Evolutionary conservation across 352 stramenopile genomes (phyloP).

Genomic region (Phytophthora ramorum): DNA sequence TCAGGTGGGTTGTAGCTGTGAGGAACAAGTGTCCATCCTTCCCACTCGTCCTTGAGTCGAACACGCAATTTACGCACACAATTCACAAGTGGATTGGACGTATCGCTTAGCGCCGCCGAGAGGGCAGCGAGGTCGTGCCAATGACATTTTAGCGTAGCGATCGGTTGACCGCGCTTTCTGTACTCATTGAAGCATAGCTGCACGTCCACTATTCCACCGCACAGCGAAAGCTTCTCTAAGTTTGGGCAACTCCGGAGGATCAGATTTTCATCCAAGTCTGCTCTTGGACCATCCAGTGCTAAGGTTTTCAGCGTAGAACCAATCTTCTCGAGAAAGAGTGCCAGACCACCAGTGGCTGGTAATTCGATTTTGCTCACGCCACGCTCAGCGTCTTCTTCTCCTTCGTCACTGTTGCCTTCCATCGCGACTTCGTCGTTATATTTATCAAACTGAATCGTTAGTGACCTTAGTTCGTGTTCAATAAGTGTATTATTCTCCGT

Average conservation of each 20-base stretch:
- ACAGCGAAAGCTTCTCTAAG: slow-evolving; percentile 6
- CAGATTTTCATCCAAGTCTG: neutral
- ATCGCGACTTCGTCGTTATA: neutral
- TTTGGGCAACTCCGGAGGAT: slow-evolving; percentile 12
- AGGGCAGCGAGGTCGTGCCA: neutral
- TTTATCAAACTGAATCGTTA: neutral
- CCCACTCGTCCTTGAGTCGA: neutral
- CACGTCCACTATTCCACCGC: neutral
- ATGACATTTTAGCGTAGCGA: neutral
- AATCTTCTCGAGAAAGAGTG: neutral
- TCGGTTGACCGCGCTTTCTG: neutral
- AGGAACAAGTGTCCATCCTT: neutral
- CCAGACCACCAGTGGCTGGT: neutral
- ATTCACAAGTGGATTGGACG: slow-evolving; percentile 2
- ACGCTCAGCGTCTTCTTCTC: neutral
- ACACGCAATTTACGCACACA: slow-evolving; percentile 7
- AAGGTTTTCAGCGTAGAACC: slow-evolving; percentile 4
- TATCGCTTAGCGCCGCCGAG: neutral
- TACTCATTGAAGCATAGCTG: slow-evolving; percentile 2
- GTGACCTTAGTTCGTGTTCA: neutral
- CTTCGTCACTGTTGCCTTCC: neutral
- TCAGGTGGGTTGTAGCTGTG: neutral
- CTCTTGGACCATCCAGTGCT: neutral
- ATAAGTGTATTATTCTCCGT: neutral
- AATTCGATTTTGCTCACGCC: neutral